Evolutionary conservation across 1,284 basidiomycete species (phyloP), one percentile per base, ranked within the genome.

Genomic region (Cryptococcus amylolentus): DNA sequence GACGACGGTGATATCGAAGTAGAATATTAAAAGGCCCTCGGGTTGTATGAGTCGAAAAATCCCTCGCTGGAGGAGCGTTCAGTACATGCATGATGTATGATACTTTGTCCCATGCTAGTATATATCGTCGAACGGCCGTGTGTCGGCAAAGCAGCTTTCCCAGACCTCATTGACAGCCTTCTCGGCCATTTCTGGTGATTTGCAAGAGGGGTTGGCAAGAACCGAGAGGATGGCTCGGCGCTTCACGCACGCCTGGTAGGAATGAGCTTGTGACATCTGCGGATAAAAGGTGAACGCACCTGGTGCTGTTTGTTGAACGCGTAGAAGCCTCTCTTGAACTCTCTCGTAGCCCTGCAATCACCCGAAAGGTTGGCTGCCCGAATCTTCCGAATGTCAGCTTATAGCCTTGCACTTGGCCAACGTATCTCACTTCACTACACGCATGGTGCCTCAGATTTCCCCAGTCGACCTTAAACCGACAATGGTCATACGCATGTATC

Each of bases 81-180:
- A 26, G 48, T 31, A 8, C 26, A 42, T 52, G 51, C 51, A 52
- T 41, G 42, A 26, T 46, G 27, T 27, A 18, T 14, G 27, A 13
- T 52, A 16, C 37, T 23, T 26, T 44, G 2, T 49, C 23, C 18
- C 28, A 26, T 16, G n/a, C 56, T 61, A 61, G 49, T 61, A 61
- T 14, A 94, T 90, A 85, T 97, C 92, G 77, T 98, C 95, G 76
- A 98, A 98, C 7, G 95, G 95, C 64, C 94, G 80, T 7, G 94
- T 98, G 75, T 98, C 95, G 49, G 84, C 86, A 78, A 93, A 95
- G 77, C 95, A 98, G 67, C 89, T 91, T 67, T 92, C 89, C 87
- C 89, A 98, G 45, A 97, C 95, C 75, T 97, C 91, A 65, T 97
- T 95, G 49, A 98, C 94, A 2, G 86, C 91, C 56, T 84, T 82